Conservation (phyloP, 352 stramenopile genomes). For the Phytopythium mirpurense region DNA sequence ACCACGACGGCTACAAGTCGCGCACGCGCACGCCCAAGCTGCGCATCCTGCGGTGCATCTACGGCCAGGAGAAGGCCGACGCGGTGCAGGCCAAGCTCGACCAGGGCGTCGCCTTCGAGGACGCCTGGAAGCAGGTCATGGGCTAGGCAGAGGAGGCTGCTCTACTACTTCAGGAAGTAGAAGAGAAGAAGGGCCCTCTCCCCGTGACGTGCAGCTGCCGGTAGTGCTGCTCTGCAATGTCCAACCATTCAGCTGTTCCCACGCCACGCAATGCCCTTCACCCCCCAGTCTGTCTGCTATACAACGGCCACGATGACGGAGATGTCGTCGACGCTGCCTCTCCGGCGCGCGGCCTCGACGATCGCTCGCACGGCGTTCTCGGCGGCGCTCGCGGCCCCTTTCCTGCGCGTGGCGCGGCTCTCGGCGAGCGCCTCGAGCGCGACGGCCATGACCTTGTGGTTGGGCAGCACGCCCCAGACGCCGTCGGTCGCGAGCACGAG, state of each 20-base stretch:
- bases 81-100: constrained; percentile 36
- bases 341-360: constrained; percentile 34
- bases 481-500: constrained; percentile 71
- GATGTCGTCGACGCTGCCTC: constrained; percentile 65
- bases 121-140: constrained; percentile 37
- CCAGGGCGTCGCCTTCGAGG: constrained; percentile 33
- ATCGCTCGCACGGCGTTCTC: constrained; percentile 51
- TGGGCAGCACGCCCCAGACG: constrained; percentile 64
- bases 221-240: too few species aligned
- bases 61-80: constrained; percentile 28
- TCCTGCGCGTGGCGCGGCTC: constrained; percentile 10
- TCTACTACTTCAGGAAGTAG: too few species aligned
- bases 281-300: too few species aligned
- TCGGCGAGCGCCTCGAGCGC: constrained; percentile 35
- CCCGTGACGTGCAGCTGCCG: too few species aligned
- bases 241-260: too few species aligned
- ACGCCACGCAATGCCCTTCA: too few species aligned
- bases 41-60: constrained; percentile 56
- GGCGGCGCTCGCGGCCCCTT: constrained; percentile 15
- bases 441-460: constrained; percentile 49
- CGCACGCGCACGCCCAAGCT: constrained; percentile 34
- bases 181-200: too few species aligned
- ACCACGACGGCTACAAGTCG: constrained; percentile 44
- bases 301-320: constrained; percentile 50
- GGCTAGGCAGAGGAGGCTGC: too few species aligned